These are phyloP conservation scores for Achaetomiella virescens DNA, from an alignment of 495 filamentous ascomycete species.

Conservation along the genomic window DNA sequence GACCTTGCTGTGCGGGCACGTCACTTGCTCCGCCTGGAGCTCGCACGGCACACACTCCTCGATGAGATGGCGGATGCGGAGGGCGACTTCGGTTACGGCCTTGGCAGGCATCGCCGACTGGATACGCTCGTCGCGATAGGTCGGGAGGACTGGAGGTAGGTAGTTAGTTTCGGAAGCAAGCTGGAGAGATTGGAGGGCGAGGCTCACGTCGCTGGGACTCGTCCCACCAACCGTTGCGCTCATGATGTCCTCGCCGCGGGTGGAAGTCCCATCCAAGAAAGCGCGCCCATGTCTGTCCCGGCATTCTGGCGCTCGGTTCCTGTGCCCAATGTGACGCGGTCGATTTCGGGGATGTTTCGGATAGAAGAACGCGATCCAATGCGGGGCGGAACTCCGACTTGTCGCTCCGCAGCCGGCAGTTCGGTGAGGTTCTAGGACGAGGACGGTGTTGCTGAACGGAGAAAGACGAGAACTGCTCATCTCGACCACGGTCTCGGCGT, in stretches of 20 bases:
- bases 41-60: slow-evolving; percentile 86
- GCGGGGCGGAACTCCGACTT: no score
- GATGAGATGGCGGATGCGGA: slow-evolving; percentile 85
- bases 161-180: slow-evolving; percentile 4
- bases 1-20: slow-evolving; percentile 70
- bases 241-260: slow-evolving; percentile 26
- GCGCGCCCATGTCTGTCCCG: slow-evolving; percentile 31
- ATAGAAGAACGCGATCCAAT: no score
- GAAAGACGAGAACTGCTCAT: no score
- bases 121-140: slow-evolving; percentile 45
- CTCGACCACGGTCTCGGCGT: no score
- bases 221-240: slow-evolving; percentile 28
- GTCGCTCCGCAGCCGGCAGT: no score
- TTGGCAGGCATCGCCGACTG: slow-evolving; percentile 58
- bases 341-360: no score
- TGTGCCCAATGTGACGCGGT: background rate
- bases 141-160: slow-evolving; percentile 52
- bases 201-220: slow-evolving; percentile 38
- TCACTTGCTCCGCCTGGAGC: slow-evolving; percentile 64
- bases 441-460: no score
- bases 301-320: slow-evolving; percentile 13
- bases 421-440: no score
- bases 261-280: slow-evolving; percentile 42
- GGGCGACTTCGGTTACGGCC: slow-evolving; percentile 78
- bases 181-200: background rate